Evolutionary conservation across 139 green algal genomes (phyloP).

Genomic region (Astrephomene gubernaculifera): DNA sequence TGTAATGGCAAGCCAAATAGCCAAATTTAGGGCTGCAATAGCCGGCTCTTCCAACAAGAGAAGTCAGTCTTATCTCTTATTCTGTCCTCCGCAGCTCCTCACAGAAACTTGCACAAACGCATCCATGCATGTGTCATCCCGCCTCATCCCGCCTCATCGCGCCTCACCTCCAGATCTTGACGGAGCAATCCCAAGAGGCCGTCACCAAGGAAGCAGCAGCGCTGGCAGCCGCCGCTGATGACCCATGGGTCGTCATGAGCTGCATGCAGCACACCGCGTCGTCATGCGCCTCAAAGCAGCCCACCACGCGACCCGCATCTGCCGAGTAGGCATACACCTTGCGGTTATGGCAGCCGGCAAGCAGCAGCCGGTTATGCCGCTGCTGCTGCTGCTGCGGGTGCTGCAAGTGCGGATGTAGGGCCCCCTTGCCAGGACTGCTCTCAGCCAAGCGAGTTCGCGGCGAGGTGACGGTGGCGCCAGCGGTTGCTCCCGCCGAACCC

Average conservation of each 20-base stretch:
- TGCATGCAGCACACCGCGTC: slow-evolving; percentile 78
- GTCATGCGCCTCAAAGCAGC: slow-evolving; percentile 70
- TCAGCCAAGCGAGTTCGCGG: no score
- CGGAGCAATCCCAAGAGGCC: slow-evolving; percentile 78
- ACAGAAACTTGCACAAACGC: neutral
- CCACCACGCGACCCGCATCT: slow-evolving; percentile 63
- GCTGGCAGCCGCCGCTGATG: neutral
- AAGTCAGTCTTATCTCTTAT: neutral
- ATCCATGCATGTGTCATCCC: no score
- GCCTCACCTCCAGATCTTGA: slow-evolving; percentile 70
- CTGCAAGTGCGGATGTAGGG: no score
- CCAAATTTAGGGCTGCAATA: no score
- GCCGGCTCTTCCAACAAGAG: no score
- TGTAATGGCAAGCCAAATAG: no score
- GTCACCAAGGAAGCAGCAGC: slow-evolving; percentile 66
- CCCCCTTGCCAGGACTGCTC: no score
- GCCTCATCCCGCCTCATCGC: no score
- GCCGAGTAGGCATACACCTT: slow-evolving; percentile 65
- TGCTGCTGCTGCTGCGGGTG: no score
- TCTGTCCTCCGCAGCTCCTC: neutral
- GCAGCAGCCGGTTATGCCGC: slow-evolving; percentile 49
- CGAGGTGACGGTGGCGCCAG: no score
- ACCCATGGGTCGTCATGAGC: slow-evolving; percentile 21
- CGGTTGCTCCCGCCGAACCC: neutral
- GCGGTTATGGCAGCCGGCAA: slow-evolving; percentile 73